Evolutionary conservation across 2,329 filamentous ascomycete genomes (phyloP).

Genomic region (Ascosphaera apis): DNA sequence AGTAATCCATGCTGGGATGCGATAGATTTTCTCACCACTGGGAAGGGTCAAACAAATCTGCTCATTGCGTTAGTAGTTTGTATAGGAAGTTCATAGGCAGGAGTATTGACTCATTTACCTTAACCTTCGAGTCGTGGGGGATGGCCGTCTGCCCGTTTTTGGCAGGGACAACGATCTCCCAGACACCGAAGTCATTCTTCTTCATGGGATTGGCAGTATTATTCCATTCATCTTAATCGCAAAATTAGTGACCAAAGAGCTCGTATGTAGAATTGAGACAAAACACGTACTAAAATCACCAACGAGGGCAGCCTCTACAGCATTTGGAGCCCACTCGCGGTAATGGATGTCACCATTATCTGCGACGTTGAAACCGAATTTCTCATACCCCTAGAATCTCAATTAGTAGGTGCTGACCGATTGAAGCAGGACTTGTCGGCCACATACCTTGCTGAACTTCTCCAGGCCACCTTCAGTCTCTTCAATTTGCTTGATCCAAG

Average conservation of each 20-base stretch:
- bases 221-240: slow-evolving; percentile 54
- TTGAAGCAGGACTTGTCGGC: not conserved
- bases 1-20: slow-evolving; percentile 89
- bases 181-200: slow-evolving; percentile 65
- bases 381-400: slow-evolving; percentile 50
- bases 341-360: slow-evolving; percentile 70
- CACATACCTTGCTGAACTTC: slow-evolving; percentile 59
- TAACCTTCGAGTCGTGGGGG: slow-evolving; percentile 83
- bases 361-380: slow-evolving; percentile 64
- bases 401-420: not conserved
- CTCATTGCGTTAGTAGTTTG: slow-evolving; percentile 5
- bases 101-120: slow-evolving; percentile 31
- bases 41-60: slow-evolving; percentile 69
- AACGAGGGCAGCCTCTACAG: slow-evolving; percentile 58
- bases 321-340: slow-evolving; percentile 91
- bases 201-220: slow-evolving; percentile 65
- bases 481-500: slow-evolving; percentile 71
- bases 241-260: slow-evolving; percentile 1
- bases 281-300: slow-evolving; percentile 71
- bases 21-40: slow-evolving; percentile 58
- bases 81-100: slow-evolving; percentile 1
- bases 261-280: not conserved
- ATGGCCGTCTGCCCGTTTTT: slow-evolving; percentile 56
- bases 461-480: slow-evolving; percentile 71
- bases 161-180: slow-evolving; percentile 56